A percentile compares a stretch with the other conserved stretches of the same genome.
Conservation (phyloP, 2,329 filamentous ascomycete genomes). For the Neopestalotiopsis clavispora region DNA sequence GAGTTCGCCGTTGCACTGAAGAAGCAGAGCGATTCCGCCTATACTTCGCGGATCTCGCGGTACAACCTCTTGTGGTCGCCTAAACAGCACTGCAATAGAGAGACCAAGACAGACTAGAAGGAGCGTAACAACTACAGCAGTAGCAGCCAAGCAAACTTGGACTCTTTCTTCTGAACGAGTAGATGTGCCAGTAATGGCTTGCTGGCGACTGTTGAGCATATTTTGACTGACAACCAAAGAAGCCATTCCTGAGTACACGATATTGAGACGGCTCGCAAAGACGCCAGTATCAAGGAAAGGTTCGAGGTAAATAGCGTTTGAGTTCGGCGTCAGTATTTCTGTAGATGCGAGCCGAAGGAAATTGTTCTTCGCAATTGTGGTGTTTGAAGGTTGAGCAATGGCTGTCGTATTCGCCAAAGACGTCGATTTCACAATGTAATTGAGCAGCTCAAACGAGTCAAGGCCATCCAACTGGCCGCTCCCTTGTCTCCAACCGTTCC, state of each 20-base stretch:
- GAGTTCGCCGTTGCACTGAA: conserved; percentile 2
- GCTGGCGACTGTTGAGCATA: not conserved
- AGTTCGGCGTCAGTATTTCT: not conserved
- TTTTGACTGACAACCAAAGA: not conserved
- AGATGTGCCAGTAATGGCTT: not conserved
- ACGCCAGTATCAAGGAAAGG: not conserved
- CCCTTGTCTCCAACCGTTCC: not conserved
- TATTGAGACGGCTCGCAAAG: not conserved
- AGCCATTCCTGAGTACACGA: not conserved
- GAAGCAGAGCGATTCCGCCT: conserved; percentile 10
- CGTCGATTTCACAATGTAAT: not conserved
- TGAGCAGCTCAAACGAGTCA: not conserved
- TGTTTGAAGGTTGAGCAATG: not conserved
- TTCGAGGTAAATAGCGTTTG: not conserved
- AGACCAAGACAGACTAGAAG: conserved; percentile 3
- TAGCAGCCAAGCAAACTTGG: not conserved
- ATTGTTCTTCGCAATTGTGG: not conserved
- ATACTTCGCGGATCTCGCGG: conserved; percentile 17
- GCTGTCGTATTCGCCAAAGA: not conserved
- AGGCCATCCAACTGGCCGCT: not conserved
- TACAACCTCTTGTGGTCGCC: conserved; percentile 7
- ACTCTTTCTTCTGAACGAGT: not conserved
- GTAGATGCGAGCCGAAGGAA: not conserved
- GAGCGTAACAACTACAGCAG: not conserved
- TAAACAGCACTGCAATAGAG: not conserved